Evolutionary conservation across 2,329 filamentous ascomycete species (phyloP).

Genomic region (Nannizzia gypsea): DNA sequence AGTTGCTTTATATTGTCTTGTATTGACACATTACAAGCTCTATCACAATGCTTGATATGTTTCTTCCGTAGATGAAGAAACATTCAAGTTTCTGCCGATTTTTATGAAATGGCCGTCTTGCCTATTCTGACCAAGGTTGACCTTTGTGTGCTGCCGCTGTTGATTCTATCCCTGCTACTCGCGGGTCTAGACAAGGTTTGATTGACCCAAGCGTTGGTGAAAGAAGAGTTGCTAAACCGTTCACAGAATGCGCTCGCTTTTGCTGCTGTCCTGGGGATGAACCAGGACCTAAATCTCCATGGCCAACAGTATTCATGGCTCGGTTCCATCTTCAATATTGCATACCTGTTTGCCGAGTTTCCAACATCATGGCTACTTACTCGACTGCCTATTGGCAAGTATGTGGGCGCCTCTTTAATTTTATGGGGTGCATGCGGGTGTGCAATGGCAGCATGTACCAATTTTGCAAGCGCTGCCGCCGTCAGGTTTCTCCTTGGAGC

Average conservation of each 20-base stretch:
- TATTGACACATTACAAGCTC: no score
- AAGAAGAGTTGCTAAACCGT: not conserved
- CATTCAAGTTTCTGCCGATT: not conserved
- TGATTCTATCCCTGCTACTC: not conserved
- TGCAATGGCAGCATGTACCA: not conserved
- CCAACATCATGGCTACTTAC: slow-evolving; percentile 5
- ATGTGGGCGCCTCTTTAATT: not conserved
- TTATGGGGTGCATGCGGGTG: not conserved
- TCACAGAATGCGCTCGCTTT: slow-evolving; percentile 17
- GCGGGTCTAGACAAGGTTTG: not conserved
- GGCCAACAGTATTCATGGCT: slow-evolving; percentile 40
- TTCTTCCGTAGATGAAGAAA: not conserved
- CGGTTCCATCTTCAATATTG: slow-evolving; percentile 43
- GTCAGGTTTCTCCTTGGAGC: not conserved
- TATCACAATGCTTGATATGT: no score
- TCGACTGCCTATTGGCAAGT: not conserved
- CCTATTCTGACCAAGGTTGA: not conserved
- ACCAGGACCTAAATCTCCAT: slow-evolving; percentile 37
- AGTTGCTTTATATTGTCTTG: not conserved
- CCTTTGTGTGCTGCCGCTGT: not conserved
- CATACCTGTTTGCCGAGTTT: slow-evolving; percentile 35
- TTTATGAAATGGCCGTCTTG: not conserved
- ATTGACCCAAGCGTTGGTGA: not conserved
- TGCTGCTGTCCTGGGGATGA: slow-evolving; percentile 44
- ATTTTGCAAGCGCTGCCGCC: not conserved